Percentiles rank a stretch among this genome's conserved stretches.
phyloP scores from a whole-genome alignment of 768 basidiomycete species.

The Xerocomellus chrysenteron region DNA sequence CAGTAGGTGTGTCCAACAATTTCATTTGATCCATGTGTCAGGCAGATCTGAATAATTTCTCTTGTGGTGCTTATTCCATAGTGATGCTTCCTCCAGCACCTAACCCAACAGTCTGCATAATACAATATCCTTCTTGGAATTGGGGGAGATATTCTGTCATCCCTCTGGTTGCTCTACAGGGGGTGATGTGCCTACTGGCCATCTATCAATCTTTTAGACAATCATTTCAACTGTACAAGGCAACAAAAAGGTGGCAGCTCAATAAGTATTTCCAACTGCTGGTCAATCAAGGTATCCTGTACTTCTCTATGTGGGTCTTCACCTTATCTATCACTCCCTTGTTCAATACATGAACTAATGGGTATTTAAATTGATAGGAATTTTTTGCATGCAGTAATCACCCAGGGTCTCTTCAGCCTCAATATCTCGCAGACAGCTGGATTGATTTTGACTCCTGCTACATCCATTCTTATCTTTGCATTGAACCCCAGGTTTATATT shows the following conservation, averaged over 20 bases:
- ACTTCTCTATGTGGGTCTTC: constrained; percentile 8
- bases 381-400: background rate
- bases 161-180: constrained; percentile 1
- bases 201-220: background rate
- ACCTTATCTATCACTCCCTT: too few relatives aligned
- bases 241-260: constrained; percentile 1
- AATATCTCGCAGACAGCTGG: background rate
- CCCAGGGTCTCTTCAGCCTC: background rate
- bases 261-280: constrained; percentile 10
- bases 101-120: background rate
- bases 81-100: background rate
- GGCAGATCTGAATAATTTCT: too few relatives aligned
- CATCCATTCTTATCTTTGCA: background rate
- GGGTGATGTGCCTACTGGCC: constrained; percentile 6
- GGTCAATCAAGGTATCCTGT: constrained; percentile 6
- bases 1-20: background rate
- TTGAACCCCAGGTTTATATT: constrained; percentile 9
- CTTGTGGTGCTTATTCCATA: background rate
- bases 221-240: background rate
- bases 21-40: background rate
- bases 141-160: background rate
- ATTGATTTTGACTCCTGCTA: background rate
- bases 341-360: background rate
- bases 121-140: constrained; percentile 6
- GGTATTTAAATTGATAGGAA: background rate